phyloP scores from a whole-genome alignment of 352 stramenopile species.

The Hyaloperonospora brassicae region DNA sequence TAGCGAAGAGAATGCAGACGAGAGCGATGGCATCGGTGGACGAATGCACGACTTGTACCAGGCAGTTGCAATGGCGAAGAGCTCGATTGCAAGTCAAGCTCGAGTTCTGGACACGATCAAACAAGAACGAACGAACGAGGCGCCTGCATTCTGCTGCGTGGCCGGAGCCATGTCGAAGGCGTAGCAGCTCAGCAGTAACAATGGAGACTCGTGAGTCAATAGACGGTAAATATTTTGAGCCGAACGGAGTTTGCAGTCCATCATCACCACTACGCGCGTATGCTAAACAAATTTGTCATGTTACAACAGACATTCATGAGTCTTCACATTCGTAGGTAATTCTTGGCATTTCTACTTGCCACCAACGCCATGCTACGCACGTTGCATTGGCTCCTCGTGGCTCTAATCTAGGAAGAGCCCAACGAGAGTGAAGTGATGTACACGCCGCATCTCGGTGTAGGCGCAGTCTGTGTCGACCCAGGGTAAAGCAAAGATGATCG shows the following conservation, averaged over 20 bases:
- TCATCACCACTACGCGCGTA: conserved; percentile 5
- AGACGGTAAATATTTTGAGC: conserved; percentile 14
- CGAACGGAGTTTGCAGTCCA: conserved; percentile 18
- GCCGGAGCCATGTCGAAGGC: conserved; percentile 6
- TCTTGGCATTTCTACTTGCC: conserved; percentile 13
- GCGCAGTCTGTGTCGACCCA: conserved; percentile 27
- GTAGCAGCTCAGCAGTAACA: conserved; percentile 1
- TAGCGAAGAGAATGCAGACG: conserved; percentile 14
- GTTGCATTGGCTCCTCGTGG: conserved; percentile 17
- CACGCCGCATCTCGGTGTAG: conserved; percentile 23
- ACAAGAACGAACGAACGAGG: conserved; percentile 31
- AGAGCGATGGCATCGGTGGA: conserved; percentile 14
- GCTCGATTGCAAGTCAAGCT: conserved; percentile 46
- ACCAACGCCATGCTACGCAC: conserved; percentile 25
- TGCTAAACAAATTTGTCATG: conserved; percentile 7
- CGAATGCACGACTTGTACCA: conserved; percentile 23
- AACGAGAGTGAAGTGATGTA: conserved; percentile 26
- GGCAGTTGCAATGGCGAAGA: conserved; percentile 40
- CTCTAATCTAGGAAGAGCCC: conserved; percentile 25
- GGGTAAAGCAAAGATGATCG: conserved; percentile 25
- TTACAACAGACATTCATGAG: conserved; percentile 7
- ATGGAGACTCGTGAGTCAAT: conserved; percentile 3
- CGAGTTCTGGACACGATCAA: conserved; percentile 41
- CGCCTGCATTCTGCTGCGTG: neutral
- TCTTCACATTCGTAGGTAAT: conserved; percentile 9